Conservation (phyloP, 495 filamentous ascomycete genomes). For the Friedmanniomyces endolithicus region DNA sequence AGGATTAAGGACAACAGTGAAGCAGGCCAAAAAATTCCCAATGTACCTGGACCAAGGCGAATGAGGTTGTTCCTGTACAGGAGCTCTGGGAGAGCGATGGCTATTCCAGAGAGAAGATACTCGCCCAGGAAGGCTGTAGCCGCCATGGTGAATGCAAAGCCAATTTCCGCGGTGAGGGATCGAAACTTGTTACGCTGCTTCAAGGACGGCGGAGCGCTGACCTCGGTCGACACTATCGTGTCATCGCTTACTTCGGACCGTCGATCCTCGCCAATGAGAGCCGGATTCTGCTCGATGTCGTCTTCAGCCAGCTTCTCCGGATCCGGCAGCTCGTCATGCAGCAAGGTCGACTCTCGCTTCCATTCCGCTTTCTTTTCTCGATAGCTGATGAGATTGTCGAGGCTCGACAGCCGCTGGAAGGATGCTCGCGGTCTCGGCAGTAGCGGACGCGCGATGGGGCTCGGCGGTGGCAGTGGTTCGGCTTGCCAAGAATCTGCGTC, state of each 20-base stretch:
- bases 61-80: constrained; percentile 14
- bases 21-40: constrained; percentile 51
- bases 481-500: not conserved
- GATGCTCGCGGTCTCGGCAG: constrained; percentile 6
- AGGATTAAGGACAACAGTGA: constrained; percentile 65
- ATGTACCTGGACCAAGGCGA: not conserved
- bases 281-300: not conserved
- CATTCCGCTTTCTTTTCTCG: constrained; percentile 13
- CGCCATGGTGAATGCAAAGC: constrained; percentile 20
- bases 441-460: not conserved
- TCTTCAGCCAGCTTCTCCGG: not conserved
- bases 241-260: not conserved
- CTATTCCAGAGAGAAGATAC: constrained; percentile 81
- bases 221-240: not conserved
- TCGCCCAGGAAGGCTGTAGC: constrained; percentile 32
- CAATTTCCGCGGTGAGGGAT: constrained; percentile 1
- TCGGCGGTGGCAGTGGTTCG: not conserved
- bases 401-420: constrained; percentile 8
- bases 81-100: constrained; percentile 62
- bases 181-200: not conserved
- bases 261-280: not conserved
- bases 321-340: not conserved
- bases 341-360: constrained; percentile 12
- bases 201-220: not conserved
- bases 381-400: constrained; percentile 16